phyloP scores from a whole-genome alignment of 257 asterid genomes.

The Fraxinus excelsior region DNA sequence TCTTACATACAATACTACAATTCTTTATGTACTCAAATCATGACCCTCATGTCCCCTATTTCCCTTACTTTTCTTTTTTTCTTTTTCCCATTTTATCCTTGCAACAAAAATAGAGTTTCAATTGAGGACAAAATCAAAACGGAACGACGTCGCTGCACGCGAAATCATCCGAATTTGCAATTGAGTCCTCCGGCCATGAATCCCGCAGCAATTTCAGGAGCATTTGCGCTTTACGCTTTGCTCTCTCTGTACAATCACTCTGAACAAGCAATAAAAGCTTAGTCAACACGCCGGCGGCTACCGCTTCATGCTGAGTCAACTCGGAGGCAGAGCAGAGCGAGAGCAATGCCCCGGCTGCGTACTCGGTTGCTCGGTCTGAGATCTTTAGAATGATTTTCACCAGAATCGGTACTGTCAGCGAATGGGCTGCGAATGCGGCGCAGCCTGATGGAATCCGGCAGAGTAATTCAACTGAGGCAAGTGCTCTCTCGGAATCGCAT shows the following conservation, averaged over 20 bases:
- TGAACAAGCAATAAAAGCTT: slow-evolving; percentile 36
- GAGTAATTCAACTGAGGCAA: slow-evolving; percentile 61
- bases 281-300: slow-evolving; percentile 40
- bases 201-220: slow-evolving; percentile 42
- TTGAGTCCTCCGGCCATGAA: slow-evolving; percentile 48
- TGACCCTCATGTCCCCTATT: neutral
- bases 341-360: slow-evolving; percentile 36
- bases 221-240: slow-evolving; percentile 67
- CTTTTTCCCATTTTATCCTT: neutral
- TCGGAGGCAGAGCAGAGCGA: slow-evolving; percentile 41
- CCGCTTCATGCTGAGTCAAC: slow-evolving; percentile 31
- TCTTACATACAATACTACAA: slow-evolving; percentile 33
- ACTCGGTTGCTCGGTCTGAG: slow-evolving; percentile 59
- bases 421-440: slow-evolving; percentile 53
- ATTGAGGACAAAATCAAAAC: slow-evolving; percentile 27
- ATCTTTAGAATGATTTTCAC: slow-evolving; percentile 54
- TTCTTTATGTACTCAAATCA: slow-evolving; percentile 25
- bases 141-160: slow-evolving; percentile 51
- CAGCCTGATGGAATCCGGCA: slow-evolving; percentile 59
- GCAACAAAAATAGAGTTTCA: neutral
- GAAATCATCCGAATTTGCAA: slow-evolving; percentile 45
- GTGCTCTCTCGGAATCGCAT: slow-evolving; percentile 66
- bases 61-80: neutral
- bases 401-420: slow-evolving; percentile 57
- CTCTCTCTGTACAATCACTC: slow-evolving; percentile 47